Evolutionary conservation across 1,139 yeast species (phyloP).

Genomic region (Hyphopichia wangnamkhiaoensis): DNA sequence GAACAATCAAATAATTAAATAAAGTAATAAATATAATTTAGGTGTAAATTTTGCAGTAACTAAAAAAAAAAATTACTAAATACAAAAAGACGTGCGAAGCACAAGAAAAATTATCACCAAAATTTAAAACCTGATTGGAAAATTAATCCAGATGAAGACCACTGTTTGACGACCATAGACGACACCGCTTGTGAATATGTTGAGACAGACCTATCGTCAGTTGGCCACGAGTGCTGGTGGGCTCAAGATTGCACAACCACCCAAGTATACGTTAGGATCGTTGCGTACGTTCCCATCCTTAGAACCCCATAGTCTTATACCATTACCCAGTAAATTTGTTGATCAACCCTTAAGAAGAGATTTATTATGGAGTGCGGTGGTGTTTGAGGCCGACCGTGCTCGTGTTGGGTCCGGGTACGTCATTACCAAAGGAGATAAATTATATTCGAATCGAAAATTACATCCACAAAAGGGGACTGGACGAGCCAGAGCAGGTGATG

Average conservation of each 20-base stretch:
- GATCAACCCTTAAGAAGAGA: conserved; percentile 85
- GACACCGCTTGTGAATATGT: no score
- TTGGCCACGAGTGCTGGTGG: conserved; percentile 32
- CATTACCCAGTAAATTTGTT: conserved; percentile 69
- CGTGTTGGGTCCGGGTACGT: conserved; percentile 91
- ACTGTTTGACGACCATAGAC: no score
- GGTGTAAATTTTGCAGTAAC: no score
- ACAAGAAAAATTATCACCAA: no score
- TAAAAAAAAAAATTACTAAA: no score
- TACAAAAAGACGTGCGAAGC: no score
- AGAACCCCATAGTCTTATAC: conserved; percentile 76
- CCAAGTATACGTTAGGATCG: conserved; percentile 78
- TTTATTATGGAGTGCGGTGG: conserved; percentile 90
- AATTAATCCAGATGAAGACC: no score
- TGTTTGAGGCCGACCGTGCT: conserved; percentile 84
- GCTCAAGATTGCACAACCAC: conserved; percentile 49
- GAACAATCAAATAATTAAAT: no score
- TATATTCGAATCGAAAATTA: conserved; percentile 80
- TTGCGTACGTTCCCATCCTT: conserved; percentile 84
- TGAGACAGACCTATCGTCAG: conserved; percentile 28
- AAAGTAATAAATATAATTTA: no score
- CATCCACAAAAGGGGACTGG: conserved; percentile 94
- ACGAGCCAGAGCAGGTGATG: conserved; percentile 94
- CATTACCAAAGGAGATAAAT: conserved; percentile 82
- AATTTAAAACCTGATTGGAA: no score